A percentile compares a stretch with the other conserved stretches of the same genome.
phyloP scores from a whole-genome alignment of 2,329 filamentous ascomycete species.

The Sclerotinia glacialis region DNA sequence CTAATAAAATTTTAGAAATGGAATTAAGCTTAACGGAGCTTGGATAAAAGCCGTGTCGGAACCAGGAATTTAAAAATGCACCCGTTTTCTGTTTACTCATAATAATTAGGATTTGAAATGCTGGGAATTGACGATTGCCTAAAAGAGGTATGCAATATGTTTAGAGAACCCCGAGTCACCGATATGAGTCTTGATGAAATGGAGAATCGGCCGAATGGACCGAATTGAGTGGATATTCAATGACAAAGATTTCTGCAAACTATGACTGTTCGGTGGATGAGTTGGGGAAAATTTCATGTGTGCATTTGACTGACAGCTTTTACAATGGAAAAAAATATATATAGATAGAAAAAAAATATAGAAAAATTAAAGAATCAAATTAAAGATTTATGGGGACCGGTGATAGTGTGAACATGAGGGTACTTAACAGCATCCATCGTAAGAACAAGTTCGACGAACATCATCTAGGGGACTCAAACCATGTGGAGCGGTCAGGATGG shows the following conservation, averaged over 20 bases:
- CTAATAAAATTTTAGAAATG: too few species aligned
- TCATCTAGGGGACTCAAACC: not conserved
- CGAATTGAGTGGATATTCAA: not conserved
- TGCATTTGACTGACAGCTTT: not conserved
- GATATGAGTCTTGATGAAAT: not conserved
- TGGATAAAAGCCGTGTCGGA: conserved; percentile 9
- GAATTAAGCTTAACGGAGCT: conserved; percentile 13
- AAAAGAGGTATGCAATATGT: not conserved
- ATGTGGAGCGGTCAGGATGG: not conserved
- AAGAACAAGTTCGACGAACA: not conserved
- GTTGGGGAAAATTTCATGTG: not conserved
- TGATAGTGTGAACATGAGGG: not conserved
- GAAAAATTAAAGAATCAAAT: not conserved
- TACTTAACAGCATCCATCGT: not conserved
- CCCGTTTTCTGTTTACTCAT: not conserved
- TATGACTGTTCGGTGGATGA: conserved; percentile 7
- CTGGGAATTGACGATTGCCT: not conserved
- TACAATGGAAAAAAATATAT: not conserved
- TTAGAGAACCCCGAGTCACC: not conserved
- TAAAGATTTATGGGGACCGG: not conserved
- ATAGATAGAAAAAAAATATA: too few species aligned
- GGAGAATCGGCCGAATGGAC: conserved; percentile 7
- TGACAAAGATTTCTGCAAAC: not conserved
- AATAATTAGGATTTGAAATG: not conserved
- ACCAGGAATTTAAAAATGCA: not conserved